Evolutionary conservation across 2,329 filamentous ascomycete species (phyloP), one percentile per base, ranked within the genome.

Genomic region (Fusarium sp.): DNA sequence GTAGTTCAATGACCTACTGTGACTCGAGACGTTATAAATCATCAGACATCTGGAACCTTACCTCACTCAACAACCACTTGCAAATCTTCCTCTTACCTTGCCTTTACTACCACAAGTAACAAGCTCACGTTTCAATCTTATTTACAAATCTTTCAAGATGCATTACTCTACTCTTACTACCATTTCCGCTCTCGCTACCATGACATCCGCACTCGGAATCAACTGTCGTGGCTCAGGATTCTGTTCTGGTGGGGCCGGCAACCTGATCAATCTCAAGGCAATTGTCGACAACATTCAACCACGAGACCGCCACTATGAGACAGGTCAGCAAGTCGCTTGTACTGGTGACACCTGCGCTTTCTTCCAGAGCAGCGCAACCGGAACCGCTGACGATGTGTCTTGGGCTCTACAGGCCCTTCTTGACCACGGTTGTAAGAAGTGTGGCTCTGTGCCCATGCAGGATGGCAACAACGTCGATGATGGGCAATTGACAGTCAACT

Each of bases 161-260:
- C 32, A 34, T 18, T 18, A 18, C 32, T 11, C 32, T 16, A 11
- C 3, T 34, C 16, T 34, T 18, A 18, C 32, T 11, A 11, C 32
- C 18, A 11, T 58, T 27, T 41, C 53, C 2, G 25, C 32, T 8
- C 18, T 20, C 2, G 6, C 4, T 12, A 54, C 53, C 21, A 32
- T 60, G 3, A 58, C 57, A 12, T 25, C 41, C 14, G 57, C 51
- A 16, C 25, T 58, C 6, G 57, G 41, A 1, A 58, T 60, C 25
- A 60, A 58, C 25, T 60, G 57, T n/a, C 20, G 57, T 25, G 57
- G 51, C 6, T 58, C 41, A n/a, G 57, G 51, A 1, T 27, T 60
- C 41, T 60, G 57, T 13, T 12, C 20, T 8, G 51, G 57, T 18
- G 57, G 57, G 10, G 57, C 57, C 41, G 51, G 57, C 2, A 54